These are phyloP conservation scores for Chlorella sp. DNA, from an alignment of 139 green algal species.

Conservation along the genomic window DNA sequence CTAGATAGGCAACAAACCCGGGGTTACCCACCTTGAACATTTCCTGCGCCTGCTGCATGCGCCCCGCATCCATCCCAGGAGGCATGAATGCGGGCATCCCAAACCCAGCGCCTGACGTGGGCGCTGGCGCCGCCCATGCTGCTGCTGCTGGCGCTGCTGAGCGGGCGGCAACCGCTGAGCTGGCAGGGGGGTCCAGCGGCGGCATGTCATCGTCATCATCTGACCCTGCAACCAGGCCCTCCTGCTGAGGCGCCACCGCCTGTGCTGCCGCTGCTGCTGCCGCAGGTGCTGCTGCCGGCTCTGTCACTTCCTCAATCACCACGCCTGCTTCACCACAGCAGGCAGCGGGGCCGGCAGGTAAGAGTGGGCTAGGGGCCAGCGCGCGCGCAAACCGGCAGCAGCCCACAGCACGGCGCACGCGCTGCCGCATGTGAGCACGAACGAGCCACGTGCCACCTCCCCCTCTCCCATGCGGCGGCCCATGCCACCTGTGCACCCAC, in stretches of 20 bases:
- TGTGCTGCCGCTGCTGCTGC: background rate
- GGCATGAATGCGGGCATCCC: background rate
- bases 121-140: background rate
- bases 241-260: background rate
- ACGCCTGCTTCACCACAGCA: background rate
- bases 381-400: too few species aligned
- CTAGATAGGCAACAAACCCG: too few species aligned
- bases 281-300: background rate
- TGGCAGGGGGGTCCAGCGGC: background rate
- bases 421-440: too few species aligned
- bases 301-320: conserved; percentile 35
- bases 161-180: background rate
- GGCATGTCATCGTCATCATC: conserved; percentile 19
- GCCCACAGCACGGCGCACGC: too few species aligned
- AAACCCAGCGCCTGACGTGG: background rate
- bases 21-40: conserved; percentile 23
- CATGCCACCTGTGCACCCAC: background rate
- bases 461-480: too few species aligned
- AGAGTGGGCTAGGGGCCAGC: too few species aligned
- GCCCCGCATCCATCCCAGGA: conserved; percentile 14
- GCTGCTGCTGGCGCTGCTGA: background rate
- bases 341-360: background rate
- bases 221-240: conserved; percentile 13
- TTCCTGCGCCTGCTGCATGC: conserved; percentile 8
- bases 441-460: too few species aligned